Evolutionary conservation across 257 asterid species (phyloP).

Genomic region (Jaltomata sinuosa): DNA sequence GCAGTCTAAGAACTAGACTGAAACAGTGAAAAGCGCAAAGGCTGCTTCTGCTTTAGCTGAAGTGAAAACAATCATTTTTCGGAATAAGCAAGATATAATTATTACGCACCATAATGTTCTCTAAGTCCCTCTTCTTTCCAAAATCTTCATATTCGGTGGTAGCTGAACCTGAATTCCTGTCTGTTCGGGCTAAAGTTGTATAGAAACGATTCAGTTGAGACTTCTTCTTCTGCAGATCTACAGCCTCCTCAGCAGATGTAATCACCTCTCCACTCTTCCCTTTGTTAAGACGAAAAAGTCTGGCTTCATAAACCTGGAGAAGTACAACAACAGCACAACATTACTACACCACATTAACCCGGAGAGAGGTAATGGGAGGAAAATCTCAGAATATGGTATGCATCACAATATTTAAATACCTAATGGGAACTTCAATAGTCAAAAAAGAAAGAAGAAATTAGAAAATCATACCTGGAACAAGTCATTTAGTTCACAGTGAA

Average conservation of each 20-base stretch:
- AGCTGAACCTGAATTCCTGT: conserved; percentile 33
- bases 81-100: neutral
- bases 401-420: neutral
- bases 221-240: conserved; percentile 67
- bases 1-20: neutral
- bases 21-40: neutral
- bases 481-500: conserved; percentile 92
- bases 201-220: conserved; percentile 69
- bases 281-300: conserved; percentile 80
- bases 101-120: conserved; percentile 68
- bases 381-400: neutral
- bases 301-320: conserved; percentile 80
- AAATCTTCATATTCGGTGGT: conserved; percentile 33
- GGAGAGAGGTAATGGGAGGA: neutral
- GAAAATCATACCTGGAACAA: conserved; percentile 67
- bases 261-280: conserved; percentile 59
- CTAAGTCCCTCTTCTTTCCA: conserved; percentile 73
- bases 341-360: neutral
- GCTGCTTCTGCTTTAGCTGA: neutral
- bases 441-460: neutral
- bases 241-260: conserved; percentile 83
- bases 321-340: neutral
- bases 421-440: neutral
- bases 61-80: neutral
- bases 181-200: conserved; percentile 58